Percentiles rank a stretch among this genome's conserved stretches.
Evolutionary conservation across 768 basidiomycete species (phyloP).

Genomic region (Rubroboletus satanas): DNA sequence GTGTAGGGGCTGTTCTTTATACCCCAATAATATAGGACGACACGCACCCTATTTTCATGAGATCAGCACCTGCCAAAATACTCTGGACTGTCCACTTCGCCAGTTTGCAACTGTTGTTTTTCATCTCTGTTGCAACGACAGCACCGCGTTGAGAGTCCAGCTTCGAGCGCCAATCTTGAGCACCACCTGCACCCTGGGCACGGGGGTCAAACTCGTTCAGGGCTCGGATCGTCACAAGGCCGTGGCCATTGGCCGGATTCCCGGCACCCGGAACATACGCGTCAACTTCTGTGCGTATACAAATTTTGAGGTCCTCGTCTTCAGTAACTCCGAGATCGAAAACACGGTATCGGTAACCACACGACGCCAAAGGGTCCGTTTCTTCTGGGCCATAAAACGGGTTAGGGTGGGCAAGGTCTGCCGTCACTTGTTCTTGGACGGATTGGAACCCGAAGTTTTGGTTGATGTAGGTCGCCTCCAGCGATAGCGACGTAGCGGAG

Average conservation of each 20-base stretch:
- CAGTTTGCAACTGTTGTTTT: slow-evolving; percentile 97
- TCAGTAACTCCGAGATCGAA: slow-evolving; percentile 90
- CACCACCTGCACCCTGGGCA: slow-evolving; percentile 85
- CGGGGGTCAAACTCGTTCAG: slow-evolving; percentile 96
- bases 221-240: slow-evolving; percentile 87
- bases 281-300: slow-evolving; percentile 95
- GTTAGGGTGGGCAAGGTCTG: slow-evolving; percentile 83
- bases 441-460: slow-evolving; percentile 98
- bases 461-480: slow-evolving; percentile 99
- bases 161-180: slow-evolving; percentile 98
- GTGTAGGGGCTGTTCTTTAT: not conserved
- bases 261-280: slow-evolving; percentile 68
- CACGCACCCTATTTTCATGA: slow-evolving; percentile 94
- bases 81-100: slow-evolving; percentile 97
- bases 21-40: not conserved
- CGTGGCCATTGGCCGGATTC: slow-evolving; percentile 64
- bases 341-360: slow-evolving; percentile 93
- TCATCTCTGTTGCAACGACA: slow-evolving; percentile 99
- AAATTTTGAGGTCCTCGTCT: slow-evolving; percentile 87
- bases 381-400: slow-evolving; percentile 95
- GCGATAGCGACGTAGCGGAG: slow-evolving; percentile 85
- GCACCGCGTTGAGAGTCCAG: slow-evolving; percentile 95
- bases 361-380: slow-evolving; percentile 91
- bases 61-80: slow-evolving; percentile 89
- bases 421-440: slow-evolving; percentile 67